Base-by-base conservation (phyloP, 176 grass and related monocot genomes). In the Eleusine coracana region DNA sequence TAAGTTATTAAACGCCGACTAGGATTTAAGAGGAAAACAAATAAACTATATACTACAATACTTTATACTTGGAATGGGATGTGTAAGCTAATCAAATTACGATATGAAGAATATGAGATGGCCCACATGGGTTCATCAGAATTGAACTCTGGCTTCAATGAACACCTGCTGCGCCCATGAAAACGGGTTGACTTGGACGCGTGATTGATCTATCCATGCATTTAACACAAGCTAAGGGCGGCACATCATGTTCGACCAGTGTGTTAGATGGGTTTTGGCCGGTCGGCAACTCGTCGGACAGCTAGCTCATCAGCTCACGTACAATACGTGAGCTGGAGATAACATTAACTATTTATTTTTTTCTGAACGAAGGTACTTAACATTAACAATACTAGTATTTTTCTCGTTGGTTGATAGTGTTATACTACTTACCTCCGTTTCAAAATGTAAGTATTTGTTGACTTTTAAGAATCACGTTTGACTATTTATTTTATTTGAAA, bases 211-310 rank as follows among this genome's bases (percentile, higher is more conserved):
- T 0, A 36, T n/a, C 75, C 58, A 71, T 45, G 68, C 44, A 59
- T 28, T 39, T 14, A 42, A 27, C 8, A 29, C 17, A 21, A 34
- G 12, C 63, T 13, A 31, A 27, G 23, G 16, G 14, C 14, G 11
- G 37, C 12, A 48, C 20, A 10, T 40, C 27, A 5, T 80, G 48
- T 48, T 15, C 51, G 15, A 71, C 45, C 51, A 70, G 66, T 14
- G 52, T 18, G 21, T 29, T n/a, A 39, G 23, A 12, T 45, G 46
- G 68, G 80, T 68, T 68, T 49, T 62, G 27, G 55, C 29, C 56
- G 69, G 41, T 63, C 29, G 63, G 69, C 68, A 48, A 15, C 52
- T 39, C 41, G 37, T 69, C 20, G 48, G 66, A 41, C 66, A 80
- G 49, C 65, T 70, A 55, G 11, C 29, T 65, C 31, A 34, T 69